Percentiles rank a stretch among this genome's conserved stretches.
Conservation (phyloP, 1,284 basidiomycete genomes). For the Blastosporella zonata region DNA sequence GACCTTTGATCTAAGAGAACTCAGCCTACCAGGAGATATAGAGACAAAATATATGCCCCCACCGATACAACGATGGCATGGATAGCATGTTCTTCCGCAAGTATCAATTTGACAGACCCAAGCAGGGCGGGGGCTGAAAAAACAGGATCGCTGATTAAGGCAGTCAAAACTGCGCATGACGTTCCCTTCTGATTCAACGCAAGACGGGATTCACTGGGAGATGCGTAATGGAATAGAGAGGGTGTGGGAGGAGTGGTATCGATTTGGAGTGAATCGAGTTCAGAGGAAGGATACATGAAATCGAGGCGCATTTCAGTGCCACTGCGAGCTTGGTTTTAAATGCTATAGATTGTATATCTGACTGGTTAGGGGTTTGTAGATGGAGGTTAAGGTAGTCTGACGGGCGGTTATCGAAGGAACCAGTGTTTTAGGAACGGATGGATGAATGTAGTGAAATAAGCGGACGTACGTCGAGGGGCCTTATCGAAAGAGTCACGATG, state of each 20-base stretch:
- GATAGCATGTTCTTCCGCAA: constrained; percentile 41
- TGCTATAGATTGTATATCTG: neutral
- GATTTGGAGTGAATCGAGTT: constrained; percentile 2
- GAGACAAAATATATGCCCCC: constrained; percentile 14
- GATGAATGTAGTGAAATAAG: constrained; percentile 1
- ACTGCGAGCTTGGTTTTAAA: constrained; percentile 1
- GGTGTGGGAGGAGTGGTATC: neutral
- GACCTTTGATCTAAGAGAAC: constrained; percentile 37
- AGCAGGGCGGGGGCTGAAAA: constrained; percentile 24
- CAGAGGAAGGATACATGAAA: constrained; percentile 8
- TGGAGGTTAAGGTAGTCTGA: constrained; percentile 8
- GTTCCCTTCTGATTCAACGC: constrained; percentile 25
- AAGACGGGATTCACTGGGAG: neutral
- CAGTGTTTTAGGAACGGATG: constrained; percentile 3
- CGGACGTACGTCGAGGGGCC: constrained; percentile 8
- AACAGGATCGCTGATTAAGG: constrained; percentile 22
- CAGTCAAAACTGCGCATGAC: constrained; percentile 24
- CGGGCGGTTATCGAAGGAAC: constrained; percentile 4
- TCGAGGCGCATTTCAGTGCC: neutral
- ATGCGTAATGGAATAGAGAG: neutral
- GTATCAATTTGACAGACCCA: constrained; percentile 28
- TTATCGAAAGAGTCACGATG: constrained; percentile 2
- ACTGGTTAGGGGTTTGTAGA: constrained; percentile 1
- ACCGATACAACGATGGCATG: constrained; percentile 39
- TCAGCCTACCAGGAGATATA: neutral